Base-by-base conservation (phyloP, 176 grass and related monocot genomes). In the Echinochloa phyllopogon region DNA sequence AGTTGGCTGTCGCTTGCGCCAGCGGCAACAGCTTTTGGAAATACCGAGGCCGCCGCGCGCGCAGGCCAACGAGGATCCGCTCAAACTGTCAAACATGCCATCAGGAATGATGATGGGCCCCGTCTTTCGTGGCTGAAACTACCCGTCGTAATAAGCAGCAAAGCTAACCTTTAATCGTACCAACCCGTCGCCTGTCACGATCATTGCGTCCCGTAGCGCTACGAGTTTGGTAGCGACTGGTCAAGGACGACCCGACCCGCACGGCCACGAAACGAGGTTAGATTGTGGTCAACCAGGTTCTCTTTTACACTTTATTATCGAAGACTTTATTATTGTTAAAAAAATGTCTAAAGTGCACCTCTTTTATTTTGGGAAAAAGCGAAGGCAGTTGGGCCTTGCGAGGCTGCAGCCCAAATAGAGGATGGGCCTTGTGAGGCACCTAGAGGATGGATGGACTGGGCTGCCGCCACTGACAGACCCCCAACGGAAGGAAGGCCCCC, bases 1-100 rank as follows among this genome's bases (percentile, higher is more conserved):
- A 75, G 61, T 71, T 52, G 37, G 79, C 18, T 88, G 86, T 83
- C 80, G 72, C 74, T 83, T 88, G 45, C 27, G 63, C 64, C 36
- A 25, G 21, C 51, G 57, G 79, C 63, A 21, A 43, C 12, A 20
- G 20, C 86, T 88, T 83, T 88, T 3, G 10, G 20, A 58, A 13
- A 15, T 53, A 64, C 48, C 80, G 80, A 55, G 80, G 51, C 21
- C 42, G 12, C 56, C 24, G 39, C 18, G 38, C 24, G 39, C 18
- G 38, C 21, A 10, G 5, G 18, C 11, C 62, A 42, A 76, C 18
- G 39, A 75, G 71, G 63, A 87, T 49, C 12, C 12, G 37, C 57
- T 52, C n/a, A 10, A 15, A 5, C 39, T 60, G 57, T 25, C 57
- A 60, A 60, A 60, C 23, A 25, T 18, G 20, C 42, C 27, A 16